Conservation (phyloP, 768 basidiomycete species). For the Rhodotorula graminis region DNA sequence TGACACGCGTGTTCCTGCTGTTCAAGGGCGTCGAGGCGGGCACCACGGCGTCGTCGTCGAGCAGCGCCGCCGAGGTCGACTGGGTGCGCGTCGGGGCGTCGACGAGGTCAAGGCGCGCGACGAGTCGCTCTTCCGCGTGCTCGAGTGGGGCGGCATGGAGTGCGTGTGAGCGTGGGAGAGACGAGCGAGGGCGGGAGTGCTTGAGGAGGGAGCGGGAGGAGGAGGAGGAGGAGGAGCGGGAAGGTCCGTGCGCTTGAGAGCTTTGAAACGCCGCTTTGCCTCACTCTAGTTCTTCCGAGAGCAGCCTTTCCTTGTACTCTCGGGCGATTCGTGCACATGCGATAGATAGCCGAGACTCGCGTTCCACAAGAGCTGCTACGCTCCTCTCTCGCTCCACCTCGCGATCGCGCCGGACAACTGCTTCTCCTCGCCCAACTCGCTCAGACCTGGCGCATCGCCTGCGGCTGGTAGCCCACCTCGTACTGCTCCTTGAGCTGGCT, state of each 20-base stretch:
- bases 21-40: constrained; percentile 4
- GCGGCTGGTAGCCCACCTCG: not conserved
- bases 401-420: too few relatives aligned
- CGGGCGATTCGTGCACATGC: too few relatives aligned
- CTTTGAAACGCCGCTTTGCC: too few relatives aligned
- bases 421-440: not conserved
- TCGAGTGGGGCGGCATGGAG: constrained; percentile 25
- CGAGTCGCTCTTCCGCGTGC: constrained; percentile 7
- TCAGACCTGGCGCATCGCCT: not conserved
- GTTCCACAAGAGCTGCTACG: too few relatives aligned
- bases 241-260: too few relatives aligned
- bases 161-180: not conserved
- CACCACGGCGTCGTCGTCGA: not conserved
- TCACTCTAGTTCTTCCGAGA: too few relatives aligned
- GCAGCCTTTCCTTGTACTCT: too few relatives aligned
- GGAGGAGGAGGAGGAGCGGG: too few relatives aligned
- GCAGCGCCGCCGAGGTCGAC: constrained; percentile 1
- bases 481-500: constrained; percentile 12
- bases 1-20: constrained; percentile 34
- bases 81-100: constrained; percentile 2
- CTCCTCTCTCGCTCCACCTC: too few relatives aligned
- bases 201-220: too few relatives aligned
- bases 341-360: too few relatives aligned
- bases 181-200: too few relatives aligned
- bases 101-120: not conserved